Base-by-base conservation (phyloP, 2,329 filamentous ascomycete genomes). In the Pseudonectria foliicola region DNA sequence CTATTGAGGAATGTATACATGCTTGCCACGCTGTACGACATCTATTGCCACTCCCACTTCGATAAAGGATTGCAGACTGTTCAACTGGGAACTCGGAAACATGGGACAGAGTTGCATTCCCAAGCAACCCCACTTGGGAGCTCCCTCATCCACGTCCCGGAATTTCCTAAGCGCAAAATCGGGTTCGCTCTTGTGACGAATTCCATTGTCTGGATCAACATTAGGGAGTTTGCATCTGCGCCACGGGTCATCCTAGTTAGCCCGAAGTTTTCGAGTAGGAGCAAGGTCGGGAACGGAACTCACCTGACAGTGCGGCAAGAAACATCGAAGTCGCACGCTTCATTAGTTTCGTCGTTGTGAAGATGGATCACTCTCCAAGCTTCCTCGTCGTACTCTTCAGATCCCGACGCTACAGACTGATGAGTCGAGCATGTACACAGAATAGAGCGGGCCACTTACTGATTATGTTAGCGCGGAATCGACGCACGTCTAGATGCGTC, bases 391-490 rank as follows among this genome's bases (percentile, higher is more conserved):
- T 82, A 86, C 4, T 78, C 66, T 2, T 71, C 63, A 0, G 71
- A 67, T 4, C 81, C 80, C 4, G 77, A 74, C 32, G 85, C 73
- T 76, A 24, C 6, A 35, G 11, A 8, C 7, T 13, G 31, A 31
- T 29, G 33, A 34, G 16, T 18, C 16, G 21, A 18, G 15, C 23
- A 29, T 25, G 34, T 27, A 32, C 15, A n/a, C 35, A 36, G 7
- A 18, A 27, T 7, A 13, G 25, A 10, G 25, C 23, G 10, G 15
- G 13, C 16, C 13, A 13, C 11, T 56, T 57, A 79, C 75, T 60
- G 45, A 85, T 78, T 24, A 89, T 76, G 49, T 89, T 88, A 25
- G 82, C 73, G 15, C 83, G 72, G 59, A 85, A 88, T 10, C 80
- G 71, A 12, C 72, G 61, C 7, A 74, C 72, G 37, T 81, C 75